Evolutionary conservation across 2,329 filamentous ascomycete species (phyloP), one percentile per base, ranked within the genome.

Genomic region (Pseudogymnoascus sp.): DNA sequence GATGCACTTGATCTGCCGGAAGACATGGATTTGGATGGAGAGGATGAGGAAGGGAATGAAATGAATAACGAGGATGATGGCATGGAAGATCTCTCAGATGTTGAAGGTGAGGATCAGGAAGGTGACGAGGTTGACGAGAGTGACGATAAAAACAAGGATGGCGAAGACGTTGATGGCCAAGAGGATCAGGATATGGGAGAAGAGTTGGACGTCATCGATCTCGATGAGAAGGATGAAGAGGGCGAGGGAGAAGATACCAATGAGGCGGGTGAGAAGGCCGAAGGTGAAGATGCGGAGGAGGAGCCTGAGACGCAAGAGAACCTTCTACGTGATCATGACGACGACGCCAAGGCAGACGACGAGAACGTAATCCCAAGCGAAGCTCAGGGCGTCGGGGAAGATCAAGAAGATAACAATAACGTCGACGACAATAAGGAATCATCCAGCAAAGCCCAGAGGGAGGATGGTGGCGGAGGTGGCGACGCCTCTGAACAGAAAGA

Each of bases 1-100:
- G 81, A 89, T 61, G 83, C 82, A 5, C 78, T 90, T 42, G 87
- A 90, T 61, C 76, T 90, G 35, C 87, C 87, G 1, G 87, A 90
- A 25, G 86, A 90, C 66, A 83, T 91, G 74, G 82, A 89, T 64
- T 80, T 90, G 64, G 87, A 89, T 70, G 85, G 84, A 2, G 77
- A 84, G 60, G 80, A 81, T 39, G 75, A 76, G 25, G 79, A 80
- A 11, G 79, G 76, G 33, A 75, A 73, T 14, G 69, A 55, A 75
- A 71, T 59, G 75, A 76, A 64, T 75, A 78, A 76, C 39, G 73
- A 80, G 62, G 81, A 80, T 0, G 81, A 84, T 58, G 74, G 76
- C 14, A 69, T 73, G 41, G 72, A 33, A 72, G 72, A 63, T 23
- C 30, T 61, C 28, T 45, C 38, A 14, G 60, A 61, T 61, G 41